phyloP scores from a whole-genome alignment of 148 eudicot species.

The Rhododendron mucronatum region DNA sequence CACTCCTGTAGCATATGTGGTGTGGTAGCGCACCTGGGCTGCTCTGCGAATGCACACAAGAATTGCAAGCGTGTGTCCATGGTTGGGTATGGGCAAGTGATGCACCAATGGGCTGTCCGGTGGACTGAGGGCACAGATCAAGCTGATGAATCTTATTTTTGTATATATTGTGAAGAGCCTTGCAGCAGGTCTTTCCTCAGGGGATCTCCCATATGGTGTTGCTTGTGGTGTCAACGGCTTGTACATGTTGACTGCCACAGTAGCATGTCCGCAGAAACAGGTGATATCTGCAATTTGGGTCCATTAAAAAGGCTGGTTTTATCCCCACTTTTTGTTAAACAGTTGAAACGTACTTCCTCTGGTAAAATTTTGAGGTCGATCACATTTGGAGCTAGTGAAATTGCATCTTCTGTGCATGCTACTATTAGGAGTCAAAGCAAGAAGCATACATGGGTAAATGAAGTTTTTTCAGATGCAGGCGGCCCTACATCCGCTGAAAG shows the following conservation, averaged over 20 bases:
- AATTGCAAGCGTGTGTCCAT: conserved; percentile 92
- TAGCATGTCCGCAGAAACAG: conserved; percentile 71
- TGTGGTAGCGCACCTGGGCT: conserved; percentile 73
- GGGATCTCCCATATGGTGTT: conserved; percentile 96
- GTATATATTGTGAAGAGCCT: conserved; percentile 92
- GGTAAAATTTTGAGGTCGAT: conserved; percentile 87
- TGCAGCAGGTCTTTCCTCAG: conserved; percentile 79
- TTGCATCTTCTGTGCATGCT: conserved; percentile 92
- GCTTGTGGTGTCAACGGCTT: conserved; percentile 94
- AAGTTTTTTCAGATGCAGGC: conserved; percentile 35
- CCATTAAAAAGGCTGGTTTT: conserved; percentile 78
- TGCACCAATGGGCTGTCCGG: conserved; percentile 92
- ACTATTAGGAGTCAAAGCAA: conserved; percentile 73
- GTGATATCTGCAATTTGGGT: conserved; percentile 89
- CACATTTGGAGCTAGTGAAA: conserved; percentile 92
- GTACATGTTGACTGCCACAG: conserved; percentile 96
- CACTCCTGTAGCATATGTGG: conserved; percentile 73
- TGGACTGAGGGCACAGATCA: conserved; percentile 82
- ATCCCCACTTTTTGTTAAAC: conserved; percentile 79
- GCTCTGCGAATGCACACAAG: conserved; percentile 66
- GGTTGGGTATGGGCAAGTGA: conserved; percentile 63
- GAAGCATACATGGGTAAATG: conserved; percentile 50
- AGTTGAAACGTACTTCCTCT: conserved; percentile 46
- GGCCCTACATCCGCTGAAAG: conserved; percentile 45
- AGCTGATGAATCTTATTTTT: conserved; percentile 72